Percentiles rank a stretch among this genome's conserved stretches.
phyloP scores from a whole-genome alignment of 202 grass and related monocot genomes.

The Panicum virgatum region DNA sequence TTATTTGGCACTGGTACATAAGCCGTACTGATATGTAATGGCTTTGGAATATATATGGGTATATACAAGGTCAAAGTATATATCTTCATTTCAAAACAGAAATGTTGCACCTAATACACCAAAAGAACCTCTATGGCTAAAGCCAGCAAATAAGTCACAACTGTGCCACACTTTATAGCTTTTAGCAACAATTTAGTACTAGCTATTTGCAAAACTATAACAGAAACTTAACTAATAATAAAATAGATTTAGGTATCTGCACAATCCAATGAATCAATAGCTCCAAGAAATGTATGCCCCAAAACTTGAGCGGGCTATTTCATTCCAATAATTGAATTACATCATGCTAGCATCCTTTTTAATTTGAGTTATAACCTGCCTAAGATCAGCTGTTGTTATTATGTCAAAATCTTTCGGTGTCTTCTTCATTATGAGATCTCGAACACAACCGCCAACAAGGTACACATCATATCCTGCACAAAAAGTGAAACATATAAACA shows the following conservation, averaged over 20 bases:
- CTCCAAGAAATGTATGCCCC: not conserved
- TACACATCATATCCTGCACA: constrained; percentile 89
- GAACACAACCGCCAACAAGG: constrained; percentile 91
- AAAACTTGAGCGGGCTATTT: not conserved
- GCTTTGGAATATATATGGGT: not conserved
- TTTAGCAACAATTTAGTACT: not conserved
- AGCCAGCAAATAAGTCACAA: not conserved
- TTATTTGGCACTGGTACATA: not conserved
- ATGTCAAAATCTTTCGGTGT: constrained; percentile 95
- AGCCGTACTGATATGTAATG: not conserved
- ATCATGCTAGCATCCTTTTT: constrained; percentile 20
- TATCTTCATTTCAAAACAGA: not conserved
- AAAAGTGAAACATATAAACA: constrained; percentile 21
- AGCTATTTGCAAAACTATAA: not conserved
- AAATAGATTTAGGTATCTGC: too few species aligned
- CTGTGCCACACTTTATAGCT: not conserved
- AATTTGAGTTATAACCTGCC: constrained; percentile 69
- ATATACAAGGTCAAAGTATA: constrained; percentile 13
- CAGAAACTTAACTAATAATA: constrained; percentile 11
- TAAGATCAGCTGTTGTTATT: constrained; percentile 92
- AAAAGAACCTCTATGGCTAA: not conserved
- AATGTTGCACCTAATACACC: not conserved
- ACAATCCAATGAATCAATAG: constrained; percentile 18
- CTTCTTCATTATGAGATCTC: constrained; percentile 96
- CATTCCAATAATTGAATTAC: constrained; percentile 27